Evolutionary conservation across 805 yeast species (phyloP).

Genomic region (Cyberlindnera japonica): DNA sequence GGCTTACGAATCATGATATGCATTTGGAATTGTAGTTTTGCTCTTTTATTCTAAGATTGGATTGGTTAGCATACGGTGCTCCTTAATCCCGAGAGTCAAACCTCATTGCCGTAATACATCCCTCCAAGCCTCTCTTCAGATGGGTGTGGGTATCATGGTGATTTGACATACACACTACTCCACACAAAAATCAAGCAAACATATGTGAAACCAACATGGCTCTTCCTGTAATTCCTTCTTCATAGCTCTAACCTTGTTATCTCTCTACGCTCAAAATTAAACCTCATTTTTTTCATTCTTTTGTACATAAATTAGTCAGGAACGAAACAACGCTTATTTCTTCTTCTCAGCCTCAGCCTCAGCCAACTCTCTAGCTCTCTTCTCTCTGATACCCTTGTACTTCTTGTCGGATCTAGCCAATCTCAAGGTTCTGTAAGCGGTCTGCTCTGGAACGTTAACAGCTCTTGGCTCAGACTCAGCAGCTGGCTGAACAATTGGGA

Average conservation of each 20-base stretch:
- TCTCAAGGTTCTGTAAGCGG: constrained; percentile 94
- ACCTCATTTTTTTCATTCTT: constrained; percentile 19
- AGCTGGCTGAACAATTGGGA: constrained; percentile 87
- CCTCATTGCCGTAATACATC: too few species aligned
- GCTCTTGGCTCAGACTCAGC: constrained; percentile 82
- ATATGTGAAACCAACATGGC: too few species aligned
- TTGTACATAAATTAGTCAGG: constrained; percentile 23
- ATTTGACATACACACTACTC: too few species aligned
- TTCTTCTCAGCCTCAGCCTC: constrained; percentile 99
- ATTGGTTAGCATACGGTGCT: too few species aligned
- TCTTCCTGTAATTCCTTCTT: too few species aligned
- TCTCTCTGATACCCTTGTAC: constrained; percentile 93
- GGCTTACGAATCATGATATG: constrained; percentile 12
- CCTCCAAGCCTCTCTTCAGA: too few species aligned
- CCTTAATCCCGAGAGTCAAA: too few species aligned
- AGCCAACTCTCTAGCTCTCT: constrained; percentile 95
- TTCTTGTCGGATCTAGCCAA: constrained; percentile 91
- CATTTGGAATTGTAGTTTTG: too few species aligned
- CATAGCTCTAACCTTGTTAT: too few species aligned
- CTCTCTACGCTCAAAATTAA: neutral
- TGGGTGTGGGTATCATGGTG: too few species aligned
- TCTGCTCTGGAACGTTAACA: constrained; percentile 60
- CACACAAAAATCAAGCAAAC: too few species aligned
- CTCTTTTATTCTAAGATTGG: too few species aligned
- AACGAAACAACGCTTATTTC: constrained; percentile 55